Evolutionary conservation across 1,139 yeast species (phyloP).

Genomic region (Debaryomycetaceae sp.): DNA sequence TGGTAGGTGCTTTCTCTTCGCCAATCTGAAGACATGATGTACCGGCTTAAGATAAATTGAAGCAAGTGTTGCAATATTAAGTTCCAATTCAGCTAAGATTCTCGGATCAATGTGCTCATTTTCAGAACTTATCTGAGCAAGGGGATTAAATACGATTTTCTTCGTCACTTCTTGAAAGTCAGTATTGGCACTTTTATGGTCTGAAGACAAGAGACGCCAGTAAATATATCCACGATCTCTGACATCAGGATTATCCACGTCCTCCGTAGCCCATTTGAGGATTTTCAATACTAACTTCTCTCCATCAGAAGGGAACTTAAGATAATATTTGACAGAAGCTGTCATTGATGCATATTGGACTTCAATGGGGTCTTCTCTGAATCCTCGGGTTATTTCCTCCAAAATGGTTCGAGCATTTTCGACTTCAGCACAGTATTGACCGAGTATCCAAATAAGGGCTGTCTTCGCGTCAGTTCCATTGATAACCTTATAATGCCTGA

Average conservation of each 20-base stretch:
- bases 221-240: slow-evolving; percentile 84
- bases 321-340: slow-evolving; percentile 68
- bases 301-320: slow-evolving; percentile 53
- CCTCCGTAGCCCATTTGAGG: slow-evolving; percentile 72
- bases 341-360: slow-evolving; percentile 76
- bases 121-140: slow-evolving; percentile 65
- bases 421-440: slow-evolving; percentile 60
- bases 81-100: slow-evolving; percentile 75
- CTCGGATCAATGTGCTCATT: slow-evolving; percentile 69
- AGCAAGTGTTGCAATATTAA: slow-evolving; percentile 78
- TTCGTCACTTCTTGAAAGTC: slow-evolving; percentile 45
- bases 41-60: slow-evolving; percentile 85
- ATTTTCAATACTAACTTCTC: slow-evolving; percentile 58
- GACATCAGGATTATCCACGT: slow-evolving; percentile 71
- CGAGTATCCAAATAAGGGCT: slow-evolving; percentile 81
- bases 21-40: slow-evolving; percentile 68
- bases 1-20: slow-evolving; percentile 53
- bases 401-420: slow-evolving; percentile 47
- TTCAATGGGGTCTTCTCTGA: slow-evolving; percentile 61
- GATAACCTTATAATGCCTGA: slow-evolving; percentile 43
- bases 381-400: slow-evolving; percentile 42
- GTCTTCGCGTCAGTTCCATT: slow-evolving; percentile 80
- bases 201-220: slow-evolving; percentile 71
- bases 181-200: slow-evolving; percentile 21
- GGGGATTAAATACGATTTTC: slow-evolving; percentile 54